Evolutionary conservation across 176 grass and related monocot species (phyloP), one percentile per base, ranked within the genome.

Genomic region (Phoenix roebelenii): DNA sequence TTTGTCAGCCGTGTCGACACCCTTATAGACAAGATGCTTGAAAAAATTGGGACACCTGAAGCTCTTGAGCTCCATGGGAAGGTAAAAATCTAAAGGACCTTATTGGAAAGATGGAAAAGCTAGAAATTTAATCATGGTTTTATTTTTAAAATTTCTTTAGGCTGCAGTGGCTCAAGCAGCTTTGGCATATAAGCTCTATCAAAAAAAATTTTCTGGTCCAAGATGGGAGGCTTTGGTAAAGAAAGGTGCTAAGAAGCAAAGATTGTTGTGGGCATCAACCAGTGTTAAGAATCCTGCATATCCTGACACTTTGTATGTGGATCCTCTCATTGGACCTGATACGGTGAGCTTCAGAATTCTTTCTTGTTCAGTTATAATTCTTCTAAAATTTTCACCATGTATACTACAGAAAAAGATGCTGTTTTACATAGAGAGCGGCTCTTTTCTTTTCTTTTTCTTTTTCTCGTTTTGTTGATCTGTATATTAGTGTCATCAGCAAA

Each of bases 171-270:
- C 88, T 50, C 94, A 98, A 58, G 94, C 94, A 17, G 86, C 84
- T 76, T 64, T 98, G 51, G 94, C 94, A 50, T 93, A 98, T 64
- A 83, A 93, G 64, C 85, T 93, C 28, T 98, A 98, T 78, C 82
- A 79, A 35, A 82, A 98, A 79, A 98, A 98, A 76, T 98, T 98
- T 59, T 98, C 94, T 54, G 94, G 94, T 20, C 94, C 94, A 4
- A 86, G 94, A 52, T 98, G 94, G 94, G 94, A 98, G 53, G 88
- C 88, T 66, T 89, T 98, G 73, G 94, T 82, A 3, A 98, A 98
- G 74, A 98, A 98, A 66, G 94, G 94, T 68, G 94, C 94, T 22
- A 98, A 83, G 84, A 98, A 98, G 64, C 94, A 98, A 76, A 85
- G 94, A 66, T 44, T 98, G 53, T 60, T 98, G 71, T 98, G 94